Percentiles rank a stretch among this genome's conserved stretches.
Evolutionary conservation across 176 grass and related monocot species (phyloP).

Genomic region (Musa acuminata): DNA sequence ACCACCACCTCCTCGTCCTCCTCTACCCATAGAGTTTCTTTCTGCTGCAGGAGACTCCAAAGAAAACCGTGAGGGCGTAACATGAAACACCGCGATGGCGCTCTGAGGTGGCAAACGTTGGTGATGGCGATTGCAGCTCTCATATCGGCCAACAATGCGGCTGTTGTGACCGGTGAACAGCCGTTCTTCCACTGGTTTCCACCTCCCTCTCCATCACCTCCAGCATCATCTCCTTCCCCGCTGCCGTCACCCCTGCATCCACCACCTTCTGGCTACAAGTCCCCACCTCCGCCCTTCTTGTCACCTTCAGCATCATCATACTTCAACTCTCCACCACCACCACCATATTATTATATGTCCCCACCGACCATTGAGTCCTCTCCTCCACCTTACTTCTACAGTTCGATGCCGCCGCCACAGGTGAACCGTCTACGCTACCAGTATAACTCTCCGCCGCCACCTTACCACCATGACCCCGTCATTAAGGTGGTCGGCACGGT

Average conservation of each 20-base stretch:
- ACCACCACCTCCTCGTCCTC: neutral
- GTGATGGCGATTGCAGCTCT: neutral
- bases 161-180: neutral
- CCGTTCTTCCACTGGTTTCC: neutral
- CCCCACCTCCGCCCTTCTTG: too few species aligned
- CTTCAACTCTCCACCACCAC: too few species aligned
- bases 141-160: neutral
- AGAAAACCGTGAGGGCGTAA: neutral
- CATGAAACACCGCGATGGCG: neutral
- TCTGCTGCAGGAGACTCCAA: too few species aligned
- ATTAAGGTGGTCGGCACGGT: conserved; percentile 61
- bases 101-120: neutral
- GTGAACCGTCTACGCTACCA: too few species aligned
- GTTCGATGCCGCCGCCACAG: too few species aligned
- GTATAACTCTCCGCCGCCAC: too few species aligned
- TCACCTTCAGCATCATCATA: too few species aligned
- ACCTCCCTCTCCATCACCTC: neutral
- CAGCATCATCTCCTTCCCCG: neutral
- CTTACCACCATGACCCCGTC: conserved; percentile 11
- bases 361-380: too few species aligned
- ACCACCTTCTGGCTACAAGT: too few species aligned
- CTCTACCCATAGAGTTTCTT: neutral
- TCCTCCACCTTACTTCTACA: too few species aligned
- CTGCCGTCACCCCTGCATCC: too few species aligned
- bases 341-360: too few species aligned